Evolutionary conservation across 2,329 filamentous ascomycete species (phyloP).

Genomic region (Monilinia aucupariae): DNA sequence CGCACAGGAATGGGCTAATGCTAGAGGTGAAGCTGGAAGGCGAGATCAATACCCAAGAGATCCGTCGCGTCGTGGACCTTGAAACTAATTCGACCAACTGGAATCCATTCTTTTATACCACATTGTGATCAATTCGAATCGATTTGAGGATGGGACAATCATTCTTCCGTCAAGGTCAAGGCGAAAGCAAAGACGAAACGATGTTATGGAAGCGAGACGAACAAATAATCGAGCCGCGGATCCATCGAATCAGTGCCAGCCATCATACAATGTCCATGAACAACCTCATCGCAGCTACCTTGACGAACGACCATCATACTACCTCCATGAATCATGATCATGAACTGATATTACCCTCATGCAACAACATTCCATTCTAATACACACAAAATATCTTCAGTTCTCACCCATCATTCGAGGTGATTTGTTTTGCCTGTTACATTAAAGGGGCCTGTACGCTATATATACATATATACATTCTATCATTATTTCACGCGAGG

Average conservation of each 20-base stretch:
- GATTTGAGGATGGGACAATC: background rate
- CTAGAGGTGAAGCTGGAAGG: slow-evolving; percentile 41
- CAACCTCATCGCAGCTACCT: background rate
- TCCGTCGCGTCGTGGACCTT: slow-evolving; percentile 39
- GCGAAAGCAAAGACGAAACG: background rate
- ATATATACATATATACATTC: too few species aligned
- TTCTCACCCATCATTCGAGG: background rate
- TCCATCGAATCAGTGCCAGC: background rate
- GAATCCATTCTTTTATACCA: background rate
- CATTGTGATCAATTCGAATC: background rate
- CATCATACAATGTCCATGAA: background rate
- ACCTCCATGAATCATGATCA: background rate
- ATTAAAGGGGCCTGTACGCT: slow-evolving; percentile 5
- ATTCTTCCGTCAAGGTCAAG: background rate
- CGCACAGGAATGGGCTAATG: slow-evolving; percentile 47
- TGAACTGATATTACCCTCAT: background rate
- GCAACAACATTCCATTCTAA: slow-evolving; percentile 2
- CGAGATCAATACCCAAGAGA: slow-evolving; percentile 40
- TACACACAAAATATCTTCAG: background rate
- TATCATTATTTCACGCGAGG: background rate
- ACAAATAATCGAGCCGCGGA: background rate
- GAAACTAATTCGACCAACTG: slow-evolving; percentile 21
- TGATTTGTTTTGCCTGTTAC: background rate
- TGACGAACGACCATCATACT: background rate
- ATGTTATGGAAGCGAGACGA: background rate